phyloP scores from a whole-genome alignment of 805 yeast species.

The Millerozyma miso region DNA sequence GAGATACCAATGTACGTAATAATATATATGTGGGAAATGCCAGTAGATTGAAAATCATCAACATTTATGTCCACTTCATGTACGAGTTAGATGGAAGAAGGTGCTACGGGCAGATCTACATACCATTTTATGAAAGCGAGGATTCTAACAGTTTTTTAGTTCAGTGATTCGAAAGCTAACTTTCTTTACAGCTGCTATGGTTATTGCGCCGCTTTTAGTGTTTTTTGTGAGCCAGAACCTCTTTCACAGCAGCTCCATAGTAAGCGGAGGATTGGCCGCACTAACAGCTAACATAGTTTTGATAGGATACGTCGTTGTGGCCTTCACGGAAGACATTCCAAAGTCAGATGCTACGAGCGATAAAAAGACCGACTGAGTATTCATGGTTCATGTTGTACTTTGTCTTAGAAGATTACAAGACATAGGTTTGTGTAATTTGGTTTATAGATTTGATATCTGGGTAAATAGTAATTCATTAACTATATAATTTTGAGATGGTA shows the following conservation, averaged over 20 bases:
- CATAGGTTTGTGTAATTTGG: not conserved
- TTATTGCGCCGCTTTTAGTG: conserved; percentile 57
- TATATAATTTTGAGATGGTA: conserved; percentile 36
- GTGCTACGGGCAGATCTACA: too few relatives aligned
- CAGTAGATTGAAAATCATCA: too few relatives aligned
- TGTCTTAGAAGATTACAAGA: not conserved
- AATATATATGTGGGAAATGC: not conserved
- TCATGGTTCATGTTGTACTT: not conserved
- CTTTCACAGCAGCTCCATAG: conserved; percentile 48
- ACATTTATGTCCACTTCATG: too few relatives aligned
- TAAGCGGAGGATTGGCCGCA: conserved; percentile 81
- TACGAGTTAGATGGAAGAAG: too few relatives aligned
- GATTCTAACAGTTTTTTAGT: conserved; percentile 26
- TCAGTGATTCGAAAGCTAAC: conserved; percentile 64
- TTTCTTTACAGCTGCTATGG: conserved; percentile 75
- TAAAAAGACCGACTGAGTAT: not conserved
- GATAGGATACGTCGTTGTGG: conserved; percentile 68
- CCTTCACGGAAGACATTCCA: conserved; percentile 60
- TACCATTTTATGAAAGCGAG: not conserved
- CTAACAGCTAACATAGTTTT: conserved; percentile 69
- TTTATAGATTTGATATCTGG: not conserved
- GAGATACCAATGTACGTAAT: conserved; percentile 41
- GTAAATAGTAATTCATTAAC: not conserved
- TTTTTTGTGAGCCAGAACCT: conserved; percentile 55
- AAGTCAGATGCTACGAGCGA: conserved; percentile 13